A percentile compares a stretch with the other conserved stretches of the same genome.
Conservation (phyloP, 331 rosid species). For the Stylosanthes scabra region DNA sequence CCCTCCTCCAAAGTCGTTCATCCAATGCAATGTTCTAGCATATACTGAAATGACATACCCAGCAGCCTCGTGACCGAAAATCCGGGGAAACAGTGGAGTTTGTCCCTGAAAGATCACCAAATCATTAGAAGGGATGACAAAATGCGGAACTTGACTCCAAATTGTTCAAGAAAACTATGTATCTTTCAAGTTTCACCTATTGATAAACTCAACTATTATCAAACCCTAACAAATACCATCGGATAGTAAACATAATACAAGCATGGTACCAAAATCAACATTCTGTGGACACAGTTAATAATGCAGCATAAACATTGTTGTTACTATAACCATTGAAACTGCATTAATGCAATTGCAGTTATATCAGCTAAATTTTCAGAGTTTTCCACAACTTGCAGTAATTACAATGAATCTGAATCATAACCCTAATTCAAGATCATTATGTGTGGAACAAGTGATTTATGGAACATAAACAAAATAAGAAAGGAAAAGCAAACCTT, state of each 20-base stretch:
- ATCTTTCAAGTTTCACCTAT: background rate
- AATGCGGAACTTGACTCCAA: background rate
- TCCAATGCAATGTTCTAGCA: background rate
- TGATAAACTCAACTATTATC: background rate
- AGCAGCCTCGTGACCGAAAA: conserved; percentile 53
- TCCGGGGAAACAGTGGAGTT: conserved; percentile 50
- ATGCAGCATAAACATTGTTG: background rate
- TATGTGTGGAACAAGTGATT: background rate
- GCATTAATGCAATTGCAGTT: too few relatives aligned
- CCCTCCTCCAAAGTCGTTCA: too few relatives aligned
- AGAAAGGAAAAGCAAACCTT: conserved; percentile 31
- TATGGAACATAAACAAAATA: background rate
- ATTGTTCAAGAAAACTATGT: background rate
- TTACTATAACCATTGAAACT: background rate
- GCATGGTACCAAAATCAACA: background rate
- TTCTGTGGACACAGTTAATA: background rate
- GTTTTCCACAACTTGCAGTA: too few relatives aligned
- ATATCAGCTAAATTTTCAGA: too few relatives aligned
- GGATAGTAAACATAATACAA: too few relatives aligned
- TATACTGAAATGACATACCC: conserved; percentile 38
- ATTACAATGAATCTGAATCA: too few relatives aligned
- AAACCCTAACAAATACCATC: background rate
- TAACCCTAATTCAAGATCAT: too few relatives aligned
- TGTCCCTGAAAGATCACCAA: conserved; percentile 40
- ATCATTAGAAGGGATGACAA: background rate